These are phyloP conservation scores for Colletotrichum liriopes DNA, from an alignment of 2,329 filamentous ascomycete genomes.

Conservation along the genomic window DNA sequence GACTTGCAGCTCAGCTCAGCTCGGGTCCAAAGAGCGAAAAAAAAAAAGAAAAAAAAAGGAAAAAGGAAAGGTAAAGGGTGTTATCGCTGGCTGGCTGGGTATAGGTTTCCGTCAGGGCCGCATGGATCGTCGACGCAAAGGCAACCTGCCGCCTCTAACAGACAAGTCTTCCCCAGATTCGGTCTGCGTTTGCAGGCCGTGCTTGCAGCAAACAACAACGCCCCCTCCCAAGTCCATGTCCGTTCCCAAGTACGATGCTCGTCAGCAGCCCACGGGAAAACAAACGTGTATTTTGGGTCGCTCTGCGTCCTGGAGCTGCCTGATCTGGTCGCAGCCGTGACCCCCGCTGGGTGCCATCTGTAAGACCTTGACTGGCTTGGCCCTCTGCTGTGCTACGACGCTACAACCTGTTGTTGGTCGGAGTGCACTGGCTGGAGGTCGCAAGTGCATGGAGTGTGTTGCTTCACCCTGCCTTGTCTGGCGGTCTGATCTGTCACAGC, in stretches of 20 bases:
- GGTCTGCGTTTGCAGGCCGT: constrained; percentile 6
- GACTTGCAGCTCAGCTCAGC: not conserved
- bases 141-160: constrained; percentile 4
- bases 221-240: not conserved
- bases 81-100: not conserved
- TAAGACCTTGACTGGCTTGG: constrained; percentile 1
- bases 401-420: not conserved
- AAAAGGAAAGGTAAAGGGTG: not conserved
- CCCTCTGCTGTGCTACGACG: constrained; percentile 1
- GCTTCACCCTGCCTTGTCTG: constrained; percentile 6
- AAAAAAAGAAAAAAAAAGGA: not conserved
- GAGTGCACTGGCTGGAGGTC: not conserved
- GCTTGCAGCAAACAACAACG: constrained; percentile 16
- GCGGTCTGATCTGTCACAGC: constrained; percentile 10
- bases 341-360: constrained; percentile 2
- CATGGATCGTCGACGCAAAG: constrained; percentile 38
- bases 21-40: not conserved
- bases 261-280: not conserved
- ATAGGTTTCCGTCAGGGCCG: constrained; percentile 8
- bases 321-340: constrained; percentile 22
- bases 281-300: not conserved
- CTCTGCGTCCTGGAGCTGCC: constrained; percentile 3
- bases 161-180: constrained; percentile 27
- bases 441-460: not conserved
- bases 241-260: not conserved